Evolutionary conservation across 2,329 filamentous ascomycete genomes (phyloP), one percentile per base, ranked within the genome.

Genomic region (Microsporum ferrugineum): DNA sequence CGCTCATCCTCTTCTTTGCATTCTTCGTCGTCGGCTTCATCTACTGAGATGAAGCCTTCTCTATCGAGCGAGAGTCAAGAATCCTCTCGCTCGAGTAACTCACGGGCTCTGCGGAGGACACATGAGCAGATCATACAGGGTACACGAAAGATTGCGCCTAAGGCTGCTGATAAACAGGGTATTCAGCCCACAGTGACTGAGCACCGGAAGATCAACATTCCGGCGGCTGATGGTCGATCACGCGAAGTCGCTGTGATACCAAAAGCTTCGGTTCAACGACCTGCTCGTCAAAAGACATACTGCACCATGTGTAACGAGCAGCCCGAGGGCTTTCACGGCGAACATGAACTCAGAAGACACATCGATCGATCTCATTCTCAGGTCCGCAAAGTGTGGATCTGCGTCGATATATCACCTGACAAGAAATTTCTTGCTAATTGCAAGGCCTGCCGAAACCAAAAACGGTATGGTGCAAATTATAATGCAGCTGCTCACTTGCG

Each of bases 401-500:
- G 83, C 68, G 77, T 83, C 43, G 84, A 87, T 64, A 80, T 80
- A 29, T 76, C 82, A 72, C 67, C 79, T 67, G 71, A 84, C 76
- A 73, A 80, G 81, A 75, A 82, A 74, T 86, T 91, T 45, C 81
- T 97, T 38, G 78, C 79, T 58, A 87, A 88, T 66, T 96, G 91
- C 82, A 95, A 95, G 74, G 83, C 88, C 56, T 97, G 92, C 73
- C 82, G 80, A 57, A 81, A 81, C 51, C 77, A 81, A 60, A 96
- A 96, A 78, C 82, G 83, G 62, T 97, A 97, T 68, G 88, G 88
- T 2, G 89, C 88, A 14, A 94, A 96, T 76, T 96, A 97, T 76
- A 97, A 97, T 68, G 92, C 91, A 0, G 91, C 91, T 0, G 92
- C 91, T 0, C 92, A 97, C 71, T 81, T 97, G 6, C 83, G 91